Percentiles rank a stretch among this genome's conserved stretches.
Evolutionary conservation across 2,329 filamentous ascomycete genomes (phyloP).

Genomic region (Taxawa tesnikishii): DNA sequence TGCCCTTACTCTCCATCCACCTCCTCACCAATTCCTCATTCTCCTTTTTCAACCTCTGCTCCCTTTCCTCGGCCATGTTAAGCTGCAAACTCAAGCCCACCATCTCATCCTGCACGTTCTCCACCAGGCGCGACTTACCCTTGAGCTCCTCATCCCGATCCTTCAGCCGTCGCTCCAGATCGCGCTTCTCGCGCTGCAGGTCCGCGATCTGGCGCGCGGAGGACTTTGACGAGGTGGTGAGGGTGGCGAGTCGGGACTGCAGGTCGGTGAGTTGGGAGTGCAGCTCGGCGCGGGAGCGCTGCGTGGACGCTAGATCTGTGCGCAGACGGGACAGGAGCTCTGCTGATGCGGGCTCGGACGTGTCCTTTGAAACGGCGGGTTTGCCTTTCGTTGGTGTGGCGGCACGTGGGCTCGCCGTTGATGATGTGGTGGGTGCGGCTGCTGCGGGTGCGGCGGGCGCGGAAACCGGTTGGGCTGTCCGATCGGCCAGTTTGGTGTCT

Average conservation of each 20-base stretch:
- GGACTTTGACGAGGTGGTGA: slow-evolving; percentile 48
- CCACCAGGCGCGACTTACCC: slow-evolving; percentile 71
- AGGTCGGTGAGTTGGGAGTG: slow-evolving; percentile 51
- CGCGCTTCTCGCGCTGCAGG: slow-evolving; percentile 49
- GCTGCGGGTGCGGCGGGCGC: slow-evolving; percentile 17
- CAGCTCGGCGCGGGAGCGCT: slow-evolving; percentile 37
- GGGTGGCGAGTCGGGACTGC: slow-evolving; percentile 49
- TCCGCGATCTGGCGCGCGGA: slow-evolving; percentile 50
- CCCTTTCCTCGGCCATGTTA: slow-evolving; percentile 69
- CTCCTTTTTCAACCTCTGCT: slow-evolving; percentile 61
- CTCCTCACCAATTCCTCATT: slow-evolving; percentile 82
- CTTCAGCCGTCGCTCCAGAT: slow-evolving; percentile 53
- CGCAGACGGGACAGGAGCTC: slow-evolving; percentile 21
- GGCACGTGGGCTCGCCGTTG: too few species aligned
- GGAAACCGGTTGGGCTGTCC: slow-evolving; percentile 16
- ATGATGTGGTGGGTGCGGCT: slow-evolving; percentile 7
- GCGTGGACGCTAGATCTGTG: slow-evolving; percentile 42
- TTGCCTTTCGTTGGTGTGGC: slow-evolving; percentile 3
- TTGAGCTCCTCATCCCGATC: slow-evolving; percentile 78
- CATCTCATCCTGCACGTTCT: slow-evolving; percentile 87
- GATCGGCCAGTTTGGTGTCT: slow-evolving; percentile 36
- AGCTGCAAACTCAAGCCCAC: slow-evolving; percentile 78
- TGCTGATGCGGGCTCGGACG: slow-evolving; percentile 13
- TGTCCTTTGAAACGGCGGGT: too few species aligned
- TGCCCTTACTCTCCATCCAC: slow-evolving; percentile 80